These are phyloP conservation scores for Taphrina sp. DNA, from an alignment of 1,139 yeast species.

Conservation along the genomic window DNA sequence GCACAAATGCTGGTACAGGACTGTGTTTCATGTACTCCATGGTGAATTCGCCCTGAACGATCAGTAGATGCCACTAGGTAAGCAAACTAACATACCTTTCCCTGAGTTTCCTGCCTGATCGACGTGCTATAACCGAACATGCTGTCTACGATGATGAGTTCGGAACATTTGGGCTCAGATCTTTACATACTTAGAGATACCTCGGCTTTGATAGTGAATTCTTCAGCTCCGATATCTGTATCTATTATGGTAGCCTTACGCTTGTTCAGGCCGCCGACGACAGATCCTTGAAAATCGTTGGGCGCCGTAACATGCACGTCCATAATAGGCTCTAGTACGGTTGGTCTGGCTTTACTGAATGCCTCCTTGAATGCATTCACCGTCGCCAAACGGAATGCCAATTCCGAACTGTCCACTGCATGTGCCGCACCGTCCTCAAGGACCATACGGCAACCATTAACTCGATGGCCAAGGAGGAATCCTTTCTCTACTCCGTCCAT, in stretches of 20 bases:
- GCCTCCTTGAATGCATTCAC: constrained; percentile 90
- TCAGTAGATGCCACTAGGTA: background rate
- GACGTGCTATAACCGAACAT: constrained; percentile 97
- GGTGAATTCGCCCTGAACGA: constrained; percentile 78
- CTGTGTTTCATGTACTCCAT: constrained; percentile 91
- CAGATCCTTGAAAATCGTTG: constrained; percentile 90
- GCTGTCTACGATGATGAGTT: constrained; percentile 56
- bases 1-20: constrained; percentile 87
- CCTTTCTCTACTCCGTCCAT: constrained; percentile 95
- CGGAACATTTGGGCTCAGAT: no score
- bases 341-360: constrained; percentile 78
- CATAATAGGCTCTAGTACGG: constrained; percentile 94
- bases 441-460: constrained; percentile 87
- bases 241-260: constrained; percentile 89
- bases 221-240: constrained; percentile 91
- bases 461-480: constrained; percentile 91
- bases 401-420: constrained; percentile 93
- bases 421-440: constrained; percentile 97
- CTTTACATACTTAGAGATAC: constrained; percentile 61
- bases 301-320: constrained; percentile 90
- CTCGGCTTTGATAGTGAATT: constrained; percentile 88
- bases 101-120: constrained; percentile 95
- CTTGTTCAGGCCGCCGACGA: constrained; percentile 87
- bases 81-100: constrained; percentile 51
- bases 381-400: constrained; percentile 91